A percentile compares a stretch with the other conserved stretches of the same genome.
Evolutionary conservation across 257 asterid species (phyloP).

Genomic region (Salvia miltiorrhiza): DNA sequence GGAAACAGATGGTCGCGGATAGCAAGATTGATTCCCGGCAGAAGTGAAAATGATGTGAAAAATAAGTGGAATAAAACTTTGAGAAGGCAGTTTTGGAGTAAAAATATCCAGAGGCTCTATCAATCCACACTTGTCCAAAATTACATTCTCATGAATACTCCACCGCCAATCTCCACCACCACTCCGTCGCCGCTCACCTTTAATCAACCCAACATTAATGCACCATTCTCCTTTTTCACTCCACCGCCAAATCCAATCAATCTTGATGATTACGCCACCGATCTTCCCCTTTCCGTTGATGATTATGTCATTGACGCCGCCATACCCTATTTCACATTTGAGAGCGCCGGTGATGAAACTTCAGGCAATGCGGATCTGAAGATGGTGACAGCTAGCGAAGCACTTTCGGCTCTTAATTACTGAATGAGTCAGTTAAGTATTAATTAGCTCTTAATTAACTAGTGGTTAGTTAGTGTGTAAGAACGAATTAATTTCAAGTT

Average conservation of each 20-base stretch:
- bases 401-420: too few relatives aligned
- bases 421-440: too few relatives aligned
- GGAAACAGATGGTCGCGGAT: conserved; percentile 82
- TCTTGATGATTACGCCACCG: too few relatives aligned
- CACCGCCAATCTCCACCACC: conserved; percentile 4
- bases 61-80: conserved; percentile 84
- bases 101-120: conserved; percentile 30
- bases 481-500: too few relatives aligned
- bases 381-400: too few relatives aligned
- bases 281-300: conserved; percentile 16
- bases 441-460: too few relatives aligned
- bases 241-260: too few relatives aligned
- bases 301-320: conserved; percentile 26
- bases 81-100: conserved; percentile 51
- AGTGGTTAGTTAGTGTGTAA: too few relatives aligned
- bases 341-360: conserved; percentile 20
- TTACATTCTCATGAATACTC: conserved; percentile 37
- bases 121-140: conserved; percentile 50
- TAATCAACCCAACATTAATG: too few relatives aligned
- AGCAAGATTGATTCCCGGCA: conserved; percentile 59
- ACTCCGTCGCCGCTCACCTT: neutral
- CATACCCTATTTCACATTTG: conserved; percentile 32
- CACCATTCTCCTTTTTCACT: too few relatives aligned
- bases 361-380: too few relatives aligned
- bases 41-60: conserved; percentile 80